phyloP scores from a whole-genome alignment of 2,329 filamentous ascomycete genomes.

The Berkeleyomyces rouxiae region DNA sequence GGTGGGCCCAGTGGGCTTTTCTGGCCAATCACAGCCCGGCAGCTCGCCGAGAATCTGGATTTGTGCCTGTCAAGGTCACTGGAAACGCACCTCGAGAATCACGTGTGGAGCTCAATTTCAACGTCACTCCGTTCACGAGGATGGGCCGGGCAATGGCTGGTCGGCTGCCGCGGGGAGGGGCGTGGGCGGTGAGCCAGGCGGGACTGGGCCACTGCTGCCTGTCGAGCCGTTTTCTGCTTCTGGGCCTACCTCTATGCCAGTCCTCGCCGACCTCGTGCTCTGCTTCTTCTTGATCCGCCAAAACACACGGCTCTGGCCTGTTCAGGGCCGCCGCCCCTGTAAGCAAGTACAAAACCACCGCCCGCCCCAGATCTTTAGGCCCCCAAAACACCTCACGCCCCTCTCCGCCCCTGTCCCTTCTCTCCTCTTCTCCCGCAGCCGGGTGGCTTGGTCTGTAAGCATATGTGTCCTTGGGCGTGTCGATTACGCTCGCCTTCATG shows the following conservation, averaged over 20 bases:
- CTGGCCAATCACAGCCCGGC: not conserved
- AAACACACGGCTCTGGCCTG: not conserved
- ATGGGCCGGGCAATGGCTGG: not conserved
- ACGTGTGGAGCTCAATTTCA: constrained; percentile 7
- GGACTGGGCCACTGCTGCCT: not conserved
- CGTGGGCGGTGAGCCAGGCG: not conserved
- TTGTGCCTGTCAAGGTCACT: not conserved
- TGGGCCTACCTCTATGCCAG: not conserved
- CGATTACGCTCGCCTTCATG: not conserved
- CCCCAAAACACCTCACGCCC: not conserved
- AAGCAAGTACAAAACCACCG: not conserved
- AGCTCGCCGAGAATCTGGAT: not conserved
- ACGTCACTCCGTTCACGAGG: not conserved
- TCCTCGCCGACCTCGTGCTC: not conserved
- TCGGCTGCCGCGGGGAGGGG: not conserved
- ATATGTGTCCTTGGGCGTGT: not conserved
- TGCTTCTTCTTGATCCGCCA: not conserved
- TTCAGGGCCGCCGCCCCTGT: not conserved
- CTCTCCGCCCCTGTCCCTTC: not conserved
- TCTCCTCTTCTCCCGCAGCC: not conserved
- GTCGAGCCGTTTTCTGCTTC: not conserved
- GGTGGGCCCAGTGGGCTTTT: not conserved
- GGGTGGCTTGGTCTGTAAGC: not conserved
- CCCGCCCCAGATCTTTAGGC: not conserved
- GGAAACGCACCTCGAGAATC: not conserved